Evolutionary conservation across 116 monocot genomes (phyloP).

Genomic region (Trichopus zeylanicus): DNA sequence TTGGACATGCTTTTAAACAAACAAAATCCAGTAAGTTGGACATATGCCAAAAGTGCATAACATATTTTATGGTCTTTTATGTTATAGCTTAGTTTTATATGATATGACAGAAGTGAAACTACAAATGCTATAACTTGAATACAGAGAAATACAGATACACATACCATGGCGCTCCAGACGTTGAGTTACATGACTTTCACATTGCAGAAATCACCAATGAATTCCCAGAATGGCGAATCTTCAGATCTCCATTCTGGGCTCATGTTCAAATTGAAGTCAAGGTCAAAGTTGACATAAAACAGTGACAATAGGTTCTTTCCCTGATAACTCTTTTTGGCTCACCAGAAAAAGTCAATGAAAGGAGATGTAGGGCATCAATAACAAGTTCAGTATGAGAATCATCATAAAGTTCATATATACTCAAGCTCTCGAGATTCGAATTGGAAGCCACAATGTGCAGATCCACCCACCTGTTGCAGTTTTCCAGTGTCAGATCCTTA

Average conservation of each 20-base stretch:
- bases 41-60: too few relatives aligned
- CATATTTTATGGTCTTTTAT: too few relatives aligned
- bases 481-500: neutral
- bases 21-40: too few relatives aligned
- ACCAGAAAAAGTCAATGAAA: neutral
- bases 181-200: constrained; percentile 1
- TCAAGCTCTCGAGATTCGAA: neutral
- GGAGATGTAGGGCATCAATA: neutral
- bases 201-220: neutral
- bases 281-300: constrained; percentile 4
- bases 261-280: too few relatives aligned
- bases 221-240: neutral
- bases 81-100: too few relatives aligned
- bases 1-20: too few relatives aligned
- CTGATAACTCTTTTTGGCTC: neutral
- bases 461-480: neutral
- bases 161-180: neutral
- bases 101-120: too few relatives aligned
- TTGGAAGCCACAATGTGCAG: neutral
- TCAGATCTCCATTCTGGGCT: neutral
- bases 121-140: too few relatives aligned
- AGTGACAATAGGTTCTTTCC: neutral
- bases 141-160: too few relatives aligned
- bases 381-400: neutral
- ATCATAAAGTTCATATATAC: neutral